Percentiles rank a stretch among this genome's conserved stretches.
Conservation (phyloP, 805 yeast species). For the Monosporozyma aquatica region DNA sequence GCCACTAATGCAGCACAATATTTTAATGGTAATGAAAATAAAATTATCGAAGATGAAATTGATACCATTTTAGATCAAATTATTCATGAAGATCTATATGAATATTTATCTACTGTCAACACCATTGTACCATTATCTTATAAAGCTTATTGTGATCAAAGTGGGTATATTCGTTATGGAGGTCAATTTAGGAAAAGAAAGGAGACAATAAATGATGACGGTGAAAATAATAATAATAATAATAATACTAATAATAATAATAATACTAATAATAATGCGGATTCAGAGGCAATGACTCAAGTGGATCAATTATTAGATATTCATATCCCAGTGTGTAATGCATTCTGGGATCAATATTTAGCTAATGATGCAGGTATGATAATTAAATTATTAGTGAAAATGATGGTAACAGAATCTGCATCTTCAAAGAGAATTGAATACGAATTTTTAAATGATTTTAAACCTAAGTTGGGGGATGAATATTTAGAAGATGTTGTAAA, state of each 20-base stretch:
- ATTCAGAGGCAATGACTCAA: slow-evolving; percentile 6
- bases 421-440: slow-evolving; percentile 11
- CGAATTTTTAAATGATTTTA: slow-evolving; percentile 11
- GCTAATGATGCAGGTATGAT: slow-evolving; percentile 10
- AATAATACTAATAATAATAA: neutral
- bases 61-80: slow-evolving; percentile 4
- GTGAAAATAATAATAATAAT: neutral
- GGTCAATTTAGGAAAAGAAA: slow-evolving; percentile 8
- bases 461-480: slow-evolving; percentile 11
- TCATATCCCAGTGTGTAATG: slow-evolving; percentile 16
- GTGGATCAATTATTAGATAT: slow-evolving; percentile 14
- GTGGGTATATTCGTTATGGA: slow-evolving; percentile 9
- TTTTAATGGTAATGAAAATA: neutral
- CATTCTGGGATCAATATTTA: slow-evolving; percentile 16
- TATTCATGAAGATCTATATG: slow-evolving; percentile 14
- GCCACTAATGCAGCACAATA: too few species aligned
- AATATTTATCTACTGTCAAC: slow-evolving; percentile 14
- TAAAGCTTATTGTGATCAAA: slow-evolving; percentile 11
- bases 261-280: neutral
- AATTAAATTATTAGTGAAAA: slow-evolving; percentile 7
- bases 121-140: slow-evolving; percentile 14
- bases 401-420: slow-evolving; percentile 11
- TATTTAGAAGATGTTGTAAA: slow-evolving; percentile 12
- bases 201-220: neutral
- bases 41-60: slow-evolving; percentile 1